These are phyloP conservation scores for Dactylellina sp. DNA, from an alignment of 2,329 filamentous ascomycete species.

Conservation along the genomic window DNA sequence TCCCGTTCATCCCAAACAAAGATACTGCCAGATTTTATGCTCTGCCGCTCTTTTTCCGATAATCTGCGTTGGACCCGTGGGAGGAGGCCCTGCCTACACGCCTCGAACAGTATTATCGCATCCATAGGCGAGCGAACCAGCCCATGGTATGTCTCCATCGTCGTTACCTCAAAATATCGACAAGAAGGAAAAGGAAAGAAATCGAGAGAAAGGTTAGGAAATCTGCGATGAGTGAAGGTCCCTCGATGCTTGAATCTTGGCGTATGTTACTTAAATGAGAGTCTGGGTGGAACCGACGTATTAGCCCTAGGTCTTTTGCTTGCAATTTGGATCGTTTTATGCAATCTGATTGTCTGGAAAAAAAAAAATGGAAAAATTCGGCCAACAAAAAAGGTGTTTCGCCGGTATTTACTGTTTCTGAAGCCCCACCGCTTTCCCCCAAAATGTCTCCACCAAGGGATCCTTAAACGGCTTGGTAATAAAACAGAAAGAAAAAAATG, in stretches of 20 bases:
- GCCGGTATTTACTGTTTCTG: neutral
- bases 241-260: neutral
- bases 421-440: neutral
- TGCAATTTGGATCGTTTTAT: no score
- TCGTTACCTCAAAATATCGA: conserved; percentile 58
- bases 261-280: neutral
- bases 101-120: conserved; percentile 98
- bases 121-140: conserved; percentile 95
- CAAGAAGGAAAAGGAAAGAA: conserved; percentile 5
- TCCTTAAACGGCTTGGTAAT: neutral
- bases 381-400: no score
- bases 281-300: neutral
- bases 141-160: conserved; percentile 97
- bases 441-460: neutral
- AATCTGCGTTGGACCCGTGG: conserved; percentile 91
- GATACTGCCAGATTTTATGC: conserved; percentile 94
- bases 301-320: neutral
- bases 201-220: neutral
- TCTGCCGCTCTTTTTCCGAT: conserved; percentile 96
- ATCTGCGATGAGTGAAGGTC: neutral
- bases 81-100: conserved; percentile 86
- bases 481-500: conserved; percentile 10
- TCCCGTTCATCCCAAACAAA: conserved; percentile 99
- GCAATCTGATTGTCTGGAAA: no score
- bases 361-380: no score